Conservation (phyloP, 129 eudicot genomes). For the Flaveria linearis region DNA sequence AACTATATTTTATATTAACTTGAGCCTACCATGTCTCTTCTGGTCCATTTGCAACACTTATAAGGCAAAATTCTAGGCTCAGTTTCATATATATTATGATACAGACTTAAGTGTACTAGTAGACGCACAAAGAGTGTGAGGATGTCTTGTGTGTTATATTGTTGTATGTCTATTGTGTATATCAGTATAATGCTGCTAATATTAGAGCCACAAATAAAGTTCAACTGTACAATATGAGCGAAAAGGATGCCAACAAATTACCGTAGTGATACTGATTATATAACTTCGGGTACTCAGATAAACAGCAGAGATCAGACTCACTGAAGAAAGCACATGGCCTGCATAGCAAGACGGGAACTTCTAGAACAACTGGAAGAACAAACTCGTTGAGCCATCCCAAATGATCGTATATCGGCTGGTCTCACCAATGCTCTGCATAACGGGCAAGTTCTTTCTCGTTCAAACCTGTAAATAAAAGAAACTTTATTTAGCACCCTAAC, state of each 20-base stretch:
- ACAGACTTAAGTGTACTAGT: constrained; percentile 2
- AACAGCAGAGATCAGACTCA: constrained; percentile 1
- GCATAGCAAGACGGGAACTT: neutral
- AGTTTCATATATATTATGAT: neutral
- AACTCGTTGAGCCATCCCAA: constrained; percentile 71
- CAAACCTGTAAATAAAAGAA: constrained; percentile 52
- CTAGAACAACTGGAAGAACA: constrained; percentile 58
- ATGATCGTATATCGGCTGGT: constrained; percentile 64
- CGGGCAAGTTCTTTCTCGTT: constrained; percentile 75
- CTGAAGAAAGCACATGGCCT: constrained; percentile 3
- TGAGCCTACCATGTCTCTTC: neutral
- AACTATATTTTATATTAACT: neutral
- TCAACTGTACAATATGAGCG: constrained; percentile 38
- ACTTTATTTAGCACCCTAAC: neutral
- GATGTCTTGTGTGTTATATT: constrained; percentile 23
- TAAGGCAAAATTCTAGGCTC: neutral
- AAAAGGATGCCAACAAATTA: constrained; percentile 21
- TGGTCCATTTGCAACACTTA: neutral
- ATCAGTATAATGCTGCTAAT: constrained; percentile 7
- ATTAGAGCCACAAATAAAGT: constrained; percentile 18
- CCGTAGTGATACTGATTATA: constrained; percentile 13
- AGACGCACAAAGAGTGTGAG: constrained; percentile 2
- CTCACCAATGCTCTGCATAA: constrained; percentile 74
- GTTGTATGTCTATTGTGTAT: constrained; percentile 17
- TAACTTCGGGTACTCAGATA: constrained; percentile 6